Base-by-base conservation (phyloP, 768 basidiomycete genomes). In the Boletus edulis region DNA sequence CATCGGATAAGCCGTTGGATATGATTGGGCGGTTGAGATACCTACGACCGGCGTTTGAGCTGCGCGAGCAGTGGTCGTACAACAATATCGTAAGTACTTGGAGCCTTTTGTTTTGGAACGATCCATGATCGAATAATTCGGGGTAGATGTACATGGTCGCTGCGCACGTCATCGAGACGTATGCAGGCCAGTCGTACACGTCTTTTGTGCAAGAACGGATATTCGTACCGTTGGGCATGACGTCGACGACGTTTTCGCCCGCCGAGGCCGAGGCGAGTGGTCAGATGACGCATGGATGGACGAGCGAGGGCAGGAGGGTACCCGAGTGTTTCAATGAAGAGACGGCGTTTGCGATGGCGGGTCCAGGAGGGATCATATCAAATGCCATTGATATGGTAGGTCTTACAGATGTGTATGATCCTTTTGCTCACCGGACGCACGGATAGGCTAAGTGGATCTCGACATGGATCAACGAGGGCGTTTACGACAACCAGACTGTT, bases 361-460 rank as follows among this genome's bases (percentile, higher is more conserved):
- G 78, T 6, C 55, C 78, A 0, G 78, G 75, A 3, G 79, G 78
- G 2, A 39, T 81, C n/a, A 76, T 78, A 29, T 76, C 78, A 32
- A 77, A 57, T 29, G 70, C 67, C 0, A 54, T 70, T 13, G 79
- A 81, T 31, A 69, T 81, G 73, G 79, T 51, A 4, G 11, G 41
- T 43, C 5, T 4, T 31, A 20, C 20, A 20, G 31, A 10, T 4
- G 13, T 35, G 8, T 29, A 5, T 29, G 10, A 13, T 45, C 17
- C 11, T 32, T 6, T 29, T 9, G 29, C 29, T 29, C 29, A 29
- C 29, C 7, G 4, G 56, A 15, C 15, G 17, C 11, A 14, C 17
- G 35, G 40, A 8, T 57, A 81, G 79, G 60, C 66, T 15, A 66
- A 71, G 43, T 81, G 80, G 80, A 54, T 74, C 4, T 57, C 59